Base-by-base conservation (phyloP, 805 yeast genomes). In the Ogataea salicorniae region DNA sequence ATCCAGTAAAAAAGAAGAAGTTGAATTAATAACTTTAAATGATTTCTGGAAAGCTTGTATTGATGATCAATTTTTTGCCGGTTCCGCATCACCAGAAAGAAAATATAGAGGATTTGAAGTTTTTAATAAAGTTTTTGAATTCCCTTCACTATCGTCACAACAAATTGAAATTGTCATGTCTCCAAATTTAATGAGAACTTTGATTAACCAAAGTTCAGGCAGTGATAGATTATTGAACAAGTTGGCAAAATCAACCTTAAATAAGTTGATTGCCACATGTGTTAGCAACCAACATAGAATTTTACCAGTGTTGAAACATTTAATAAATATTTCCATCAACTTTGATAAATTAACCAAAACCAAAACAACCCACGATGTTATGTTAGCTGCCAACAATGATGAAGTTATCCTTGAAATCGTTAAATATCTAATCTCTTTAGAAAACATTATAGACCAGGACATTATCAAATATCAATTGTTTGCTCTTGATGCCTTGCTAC, bases 21-120 rank as follows among this genome's bases (percentile, higher is more conserved):
- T 46, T 9, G 62, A 54, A 14, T 33, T 42, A 23, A 63, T 79
- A 26, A 63, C 71, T 3, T 60, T 80, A 37, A 63, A 70, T 8
- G 94, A 87, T 46, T 90, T 92, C 63, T 90, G 96, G 95, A 78
- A 80, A 55, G 70, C 75, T 4, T 82, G 81, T 6, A 77, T 92
- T 15, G 97, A 92, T 61, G 94, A 89, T 57, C 76, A 85, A 4
- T 79, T 87, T 50, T 91, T 92, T 56, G 72, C 87, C 5, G 80
- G 79, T 35, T 80, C 83, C 53, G 74, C 96, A 0, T 89, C 97
- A 1, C 79, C 83, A 33, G 97, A 91, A 63, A 74, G 96, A 48
- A 92, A 91, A 63, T 87, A 76, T 64, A 79, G 88, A 77, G 98
- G 97, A 0, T 80, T 91, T 57, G 86, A 86, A 55, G 76, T 90